These are phyloP conservation scores for Arabidopsis arenosa DNA, from an alignment of 345 rosid genomes.

Conservation along the genomic window DNA sequence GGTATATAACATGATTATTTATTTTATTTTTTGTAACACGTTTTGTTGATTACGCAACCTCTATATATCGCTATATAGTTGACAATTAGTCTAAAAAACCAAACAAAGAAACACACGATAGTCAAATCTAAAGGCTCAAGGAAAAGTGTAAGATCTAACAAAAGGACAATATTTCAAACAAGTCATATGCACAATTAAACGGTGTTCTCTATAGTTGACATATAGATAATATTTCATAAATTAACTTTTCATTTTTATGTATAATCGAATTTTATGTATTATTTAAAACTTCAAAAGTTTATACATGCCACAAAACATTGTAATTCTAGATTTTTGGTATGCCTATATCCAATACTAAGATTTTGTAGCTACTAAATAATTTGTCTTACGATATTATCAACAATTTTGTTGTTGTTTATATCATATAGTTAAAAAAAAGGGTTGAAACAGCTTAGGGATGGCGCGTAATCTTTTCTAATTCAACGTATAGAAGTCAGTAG, in stretches of 20 bases:
- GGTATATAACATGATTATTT: no score
- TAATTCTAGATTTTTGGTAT: not conserved
- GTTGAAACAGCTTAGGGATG: not conserved
- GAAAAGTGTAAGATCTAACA: slow-evolving; percentile 17
- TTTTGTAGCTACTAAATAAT: not conserved
- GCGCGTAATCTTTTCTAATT: not conserved
- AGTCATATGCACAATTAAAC: not conserved
- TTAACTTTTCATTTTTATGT: not conserved
- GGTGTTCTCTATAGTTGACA: not conserved
- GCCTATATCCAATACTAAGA: not conserved
- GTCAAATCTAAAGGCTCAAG: slow-evolving; percentile 27
- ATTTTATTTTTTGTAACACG: no score
- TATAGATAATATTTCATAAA: not conserved
- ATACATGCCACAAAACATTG: not conserved
- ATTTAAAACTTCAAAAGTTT: no score
- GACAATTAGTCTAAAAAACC: not conserved
- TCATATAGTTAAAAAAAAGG: not conserved
- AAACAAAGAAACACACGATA: slow-evolving; percentile 9
- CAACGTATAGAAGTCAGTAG: not conserved
- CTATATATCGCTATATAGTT: no score
- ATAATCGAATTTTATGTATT: not conserved
- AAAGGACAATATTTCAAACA: not conserved
- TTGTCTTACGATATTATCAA: not conserved
- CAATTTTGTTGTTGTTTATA: not conserved
- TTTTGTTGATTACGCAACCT: no score